These are phyloP conservation scores for Debaryomyces psychrophilus DNA, from an alignment of 1,139 yeast species.

Conservation along the genomic window DNA sequence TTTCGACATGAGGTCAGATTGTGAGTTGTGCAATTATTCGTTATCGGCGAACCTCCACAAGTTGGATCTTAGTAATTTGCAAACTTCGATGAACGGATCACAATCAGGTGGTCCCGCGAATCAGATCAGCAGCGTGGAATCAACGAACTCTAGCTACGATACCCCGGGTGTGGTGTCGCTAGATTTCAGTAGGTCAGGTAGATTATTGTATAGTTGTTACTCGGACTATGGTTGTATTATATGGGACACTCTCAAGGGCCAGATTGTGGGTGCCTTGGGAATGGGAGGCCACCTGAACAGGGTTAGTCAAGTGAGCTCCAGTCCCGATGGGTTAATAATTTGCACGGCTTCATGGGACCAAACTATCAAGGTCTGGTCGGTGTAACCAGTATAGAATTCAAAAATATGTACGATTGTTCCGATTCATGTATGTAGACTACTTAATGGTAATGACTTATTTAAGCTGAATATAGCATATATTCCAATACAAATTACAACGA, in stretches of 20 bases:
- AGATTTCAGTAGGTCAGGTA: conserved; percentile 75
- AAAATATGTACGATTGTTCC: too few relatives aligned
- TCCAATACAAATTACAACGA: conserved; percentile 6
- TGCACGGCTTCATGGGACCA: conserved; percentile 76
- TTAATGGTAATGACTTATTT: not conserved
- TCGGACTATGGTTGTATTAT: conserved; percentile 74
- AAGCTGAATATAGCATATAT: conserved; percentile 7
- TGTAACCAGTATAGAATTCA: conserved; percentile 16
- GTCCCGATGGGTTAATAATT: conserved; percentile 75
- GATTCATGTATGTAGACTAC: not conserved
- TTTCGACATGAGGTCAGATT: conserved; percentile 78
- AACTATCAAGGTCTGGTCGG: conserved; percentile 67
- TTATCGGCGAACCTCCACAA: conserved; percentile 22
- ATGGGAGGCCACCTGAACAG: conserved; percentile 60
- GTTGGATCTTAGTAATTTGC: conserved; percentile 2
- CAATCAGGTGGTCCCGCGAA: conserved; percentile 6
- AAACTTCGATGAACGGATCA: not conserved
- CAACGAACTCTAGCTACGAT: conserved; percentile 41
- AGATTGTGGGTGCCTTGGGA: conserved; percentile 60
- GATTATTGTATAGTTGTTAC: conserved; percentile 75
- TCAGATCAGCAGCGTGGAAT: conserved; percentile 11
- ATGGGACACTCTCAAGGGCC: conserved; percentile 77
- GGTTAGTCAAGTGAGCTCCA: conserved; percentile 63
- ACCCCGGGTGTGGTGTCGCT: conserved; percentile 69
- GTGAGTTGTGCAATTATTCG: conserved; percentile 61